These are phyloP conservation scores for Orychophragmus violaceus DNA, from an alignment of 345 rosid genomes.

Conservation along the genomic window DNA sequence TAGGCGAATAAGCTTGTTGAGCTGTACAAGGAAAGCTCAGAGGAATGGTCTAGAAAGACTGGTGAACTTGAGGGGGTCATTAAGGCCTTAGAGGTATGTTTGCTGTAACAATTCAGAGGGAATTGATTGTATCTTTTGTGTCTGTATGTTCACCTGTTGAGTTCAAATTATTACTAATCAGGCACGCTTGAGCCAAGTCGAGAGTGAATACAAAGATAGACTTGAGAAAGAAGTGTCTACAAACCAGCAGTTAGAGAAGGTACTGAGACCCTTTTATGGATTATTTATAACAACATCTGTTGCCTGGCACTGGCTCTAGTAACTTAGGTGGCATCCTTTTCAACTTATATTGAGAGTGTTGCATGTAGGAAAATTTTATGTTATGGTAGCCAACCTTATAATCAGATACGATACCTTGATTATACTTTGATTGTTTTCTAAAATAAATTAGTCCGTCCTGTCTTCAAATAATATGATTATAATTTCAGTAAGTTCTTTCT, in stretches of 20 bases:
- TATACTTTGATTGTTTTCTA: constrained; percentile 1
- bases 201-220: constrained; percentile 61
- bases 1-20: constrained; percentile 89
- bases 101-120: not conserved
- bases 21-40: constrained; percentile 82
- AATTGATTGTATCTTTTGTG: not conserved
- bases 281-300: not conserved
- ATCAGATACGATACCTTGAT: not conserved
- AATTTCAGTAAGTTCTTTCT: not conserved
- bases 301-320: constrained; percentile 4
- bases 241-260: constrained; percentile 72
- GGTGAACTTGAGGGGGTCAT: constrained; percentile 97
- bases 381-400: not conserved
- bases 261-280: constrained; percentile 17
- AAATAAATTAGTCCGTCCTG: not conserved
- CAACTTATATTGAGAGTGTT: constrained; percentile 1
- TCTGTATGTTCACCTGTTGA: constrained; percentile 12
- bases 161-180: constrained; percentile 27
- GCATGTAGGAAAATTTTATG: not conserved
- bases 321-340: constrained; percentile 8
- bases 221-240: constrained; percentile 68
- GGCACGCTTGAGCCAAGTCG: constrained; percentile 68
- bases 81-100: constrained; percentile 80
- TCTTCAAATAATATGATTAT: not conserved
- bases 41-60: constrained; percentile 92